These are phyloP conservation scores for Pleurotus tuoliensis DNA, from an alignment of 768 basidiomycete genomes.

Conservation along the genomic window DNA sequence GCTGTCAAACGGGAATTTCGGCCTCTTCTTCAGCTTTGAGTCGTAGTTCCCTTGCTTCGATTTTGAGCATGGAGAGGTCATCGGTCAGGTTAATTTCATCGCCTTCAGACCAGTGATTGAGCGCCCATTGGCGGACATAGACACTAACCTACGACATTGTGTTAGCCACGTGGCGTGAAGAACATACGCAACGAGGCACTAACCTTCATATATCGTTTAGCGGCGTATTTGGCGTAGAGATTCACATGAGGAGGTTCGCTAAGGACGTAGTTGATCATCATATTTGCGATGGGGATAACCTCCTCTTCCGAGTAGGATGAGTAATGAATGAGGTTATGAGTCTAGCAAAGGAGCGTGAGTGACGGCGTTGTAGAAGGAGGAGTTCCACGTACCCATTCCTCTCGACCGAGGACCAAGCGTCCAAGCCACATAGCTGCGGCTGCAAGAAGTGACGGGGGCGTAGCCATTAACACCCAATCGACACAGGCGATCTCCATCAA, in stretches of 20 bases:
- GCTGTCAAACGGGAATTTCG: neutral
- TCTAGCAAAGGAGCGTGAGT: slow-evolving; percentile 42
- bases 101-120: slow-evolving; percentile 50
- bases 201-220: slow-evolving; percentile 82
- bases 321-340: slow-evolving; percentile 82
- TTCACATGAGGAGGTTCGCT: slow-evolving; percentile 65
- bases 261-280: slow-evolving; percentile 87
- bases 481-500: slow-evolving; percentile 82
- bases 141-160: slow-evolving; percentile 46
- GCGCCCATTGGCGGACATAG: slow-evolving; percentile 66
- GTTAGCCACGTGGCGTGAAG: neutral
- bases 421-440: slow-evolving; percentile 88
- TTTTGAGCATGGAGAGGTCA: slow-evolving; percentile 41
- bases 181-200: slow-evolving; percentile 12
- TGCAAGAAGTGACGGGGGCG: slow-evolving; percentile 74
- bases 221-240: slow-evolving; percentile 86
- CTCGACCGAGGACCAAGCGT: slow-evolving; percentile 69
- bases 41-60: slow-evolving; percentile 23
- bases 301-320: slow-evolving; percentile 80
- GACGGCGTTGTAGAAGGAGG: neutral
- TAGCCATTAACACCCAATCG: slow-evolving; percentile 73
- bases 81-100: slow-evolving; percentile 35
- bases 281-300: slow-evolving; percentile 73
- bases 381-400: slow-evolving; percentile 68
- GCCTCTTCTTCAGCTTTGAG: slow-evolving; percentile 5